These are phyloP conservation scores for Xylaria telfairii DNA, from an alignment of 495 filamentous ascomycete genomes.

Conservation along the genomic window DNA sequence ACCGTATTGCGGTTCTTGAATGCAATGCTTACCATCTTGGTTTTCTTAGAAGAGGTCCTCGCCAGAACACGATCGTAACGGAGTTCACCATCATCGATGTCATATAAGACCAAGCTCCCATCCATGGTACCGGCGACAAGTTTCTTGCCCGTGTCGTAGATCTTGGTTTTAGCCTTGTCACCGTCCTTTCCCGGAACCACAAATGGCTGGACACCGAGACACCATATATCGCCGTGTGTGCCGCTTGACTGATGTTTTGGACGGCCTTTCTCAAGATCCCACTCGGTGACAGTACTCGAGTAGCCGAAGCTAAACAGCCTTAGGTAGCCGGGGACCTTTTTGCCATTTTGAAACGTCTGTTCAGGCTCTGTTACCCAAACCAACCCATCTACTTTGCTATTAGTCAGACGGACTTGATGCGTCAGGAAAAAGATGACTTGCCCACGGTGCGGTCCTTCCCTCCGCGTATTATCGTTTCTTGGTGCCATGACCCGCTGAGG, in stretches of 20 bases:
- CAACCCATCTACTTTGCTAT: conserved; percentile 78
- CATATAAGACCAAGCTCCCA: conserved; percentile 83
- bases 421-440: conserved; percentile 2
- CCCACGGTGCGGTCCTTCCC: conserved; percentile 68
- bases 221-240: conserved; percentile 97
- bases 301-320: conserved; percentile 97
- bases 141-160: conserved; percentile 61
- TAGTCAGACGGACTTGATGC: not conserved
- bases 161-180: conserved; percentile 28
- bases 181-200: conserved; percentile 29
- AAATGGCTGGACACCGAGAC: conserved; percentile 83
- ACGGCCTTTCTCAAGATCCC: conserved; percentile 80
- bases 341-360: conserved; percentile 65
- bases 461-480: conserved; percentile 83
- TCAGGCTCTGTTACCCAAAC: conserved; percentile 90
- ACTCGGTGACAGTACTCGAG: conserved; percentile 89
- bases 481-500: conserved; percentile 80
- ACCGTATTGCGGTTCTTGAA: conserved; percentile 85
- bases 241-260: conserved; percentile 84
- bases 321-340: conserved; percentile 70
- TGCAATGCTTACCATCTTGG: conserved; percentile 84
- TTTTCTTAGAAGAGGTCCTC: conserved; percentile 76
- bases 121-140: conserved; percentile 92
- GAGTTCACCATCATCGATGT: conserved; percentile 81
- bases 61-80: conserved; percentile 72